A percentile compares a stretch with the other conserved stretches of the same genome.
Conservation (phyloP, 768 basidiomycete genomes). For the Pleurotus djamor region DNA sequence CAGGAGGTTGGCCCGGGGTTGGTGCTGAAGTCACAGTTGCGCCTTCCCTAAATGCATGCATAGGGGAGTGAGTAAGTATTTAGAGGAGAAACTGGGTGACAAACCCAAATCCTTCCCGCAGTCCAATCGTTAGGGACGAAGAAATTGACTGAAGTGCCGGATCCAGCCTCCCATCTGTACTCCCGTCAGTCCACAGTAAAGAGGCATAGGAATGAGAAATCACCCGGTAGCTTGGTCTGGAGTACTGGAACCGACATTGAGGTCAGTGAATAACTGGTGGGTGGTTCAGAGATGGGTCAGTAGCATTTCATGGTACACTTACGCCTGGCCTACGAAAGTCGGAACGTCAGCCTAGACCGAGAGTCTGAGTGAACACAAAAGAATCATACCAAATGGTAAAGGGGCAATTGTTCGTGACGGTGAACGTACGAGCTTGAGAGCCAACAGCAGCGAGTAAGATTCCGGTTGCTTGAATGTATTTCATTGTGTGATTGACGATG, state of each 20-base stretch:
- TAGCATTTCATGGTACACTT: not conserved
- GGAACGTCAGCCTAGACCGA: constrained; percentile 8
- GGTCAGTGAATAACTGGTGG: constrained; percentile 9
- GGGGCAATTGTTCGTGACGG: constrained; percentile 37
- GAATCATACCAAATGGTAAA: constrained; percentile 39
- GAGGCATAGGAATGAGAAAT: not conserved
- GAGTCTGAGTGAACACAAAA: not conserved
- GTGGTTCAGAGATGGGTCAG: too few relatives aligned
- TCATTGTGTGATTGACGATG: not conserved
- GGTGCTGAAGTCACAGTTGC: constrained; percentile 58
- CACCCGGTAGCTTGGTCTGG: constrained; percentile 16
- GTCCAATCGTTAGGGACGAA: constrained; percentile 47
- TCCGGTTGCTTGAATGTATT: not conserved
- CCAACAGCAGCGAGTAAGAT: constrained; percentile 29
- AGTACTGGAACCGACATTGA: constrained; percentile 5
- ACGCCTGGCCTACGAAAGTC: constrained; percentile 22
- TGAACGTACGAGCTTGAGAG: constrained; percentile 35
- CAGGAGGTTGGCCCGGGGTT: constrained; percentile 60
- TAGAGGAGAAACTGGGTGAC: not conserved
- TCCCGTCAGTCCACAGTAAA: not conserved
- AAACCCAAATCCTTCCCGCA: constrained; percentile 47
- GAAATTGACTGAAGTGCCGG: constrained; percentile 27
- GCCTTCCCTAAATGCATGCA: constrained; percentile 45
- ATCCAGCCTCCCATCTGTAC: constrained; percentile 9
- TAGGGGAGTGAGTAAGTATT: too few relatives aligned